Conservation (phyloP, 2,329 filamentous ascomycete species). For the Cladosporium sp. region DNA sequence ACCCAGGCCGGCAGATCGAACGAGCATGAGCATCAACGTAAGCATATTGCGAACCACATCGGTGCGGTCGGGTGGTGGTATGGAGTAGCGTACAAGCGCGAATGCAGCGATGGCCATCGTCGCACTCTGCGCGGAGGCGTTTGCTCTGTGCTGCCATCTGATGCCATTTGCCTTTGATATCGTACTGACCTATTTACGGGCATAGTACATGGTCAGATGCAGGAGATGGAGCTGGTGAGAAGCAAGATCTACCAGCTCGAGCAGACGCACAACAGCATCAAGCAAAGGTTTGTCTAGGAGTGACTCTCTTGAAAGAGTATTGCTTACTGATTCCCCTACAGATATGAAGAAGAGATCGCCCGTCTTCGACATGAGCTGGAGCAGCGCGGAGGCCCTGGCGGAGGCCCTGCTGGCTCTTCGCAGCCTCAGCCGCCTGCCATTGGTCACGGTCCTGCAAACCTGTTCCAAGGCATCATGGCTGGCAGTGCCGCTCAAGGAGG, state of each 20-base stretch:
- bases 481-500: slow-evolving; percentile 78
- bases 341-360: slow-evolving; percentile 89
- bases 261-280: slow-evolving; percentile 80
- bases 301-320: background rate
- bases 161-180: background rate
- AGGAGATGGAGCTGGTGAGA: slow-evolving; percentile 91
- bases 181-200: slow-evolving; percentile 15
- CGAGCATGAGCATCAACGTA: slow-evolving; percentile 89
- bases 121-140: background rate
- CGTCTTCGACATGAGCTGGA: slow-evolving; percentile 85
- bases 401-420: slow-evolving; percentile 56
- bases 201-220: slow-evolving; percentile 81
- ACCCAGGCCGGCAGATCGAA: slow-evolving; percentile 67
- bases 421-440: slow-evolving; percentile 82
- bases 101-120: background rate
- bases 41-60: slow-evolving; percentile 8
- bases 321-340: slow-evolving; percentile 38
- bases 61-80: background rate
- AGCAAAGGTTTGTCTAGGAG: slow-evolving; percentile 69
- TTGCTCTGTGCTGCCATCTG: background rate
- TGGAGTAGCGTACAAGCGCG: background rate
- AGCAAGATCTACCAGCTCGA: slow-evolving; percentile 93
- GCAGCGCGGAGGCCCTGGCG: slow-evolving; percentile 57
- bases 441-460: slow-evolving; percentile 79
- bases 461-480: slow-evolving; percentile 95